phyloP scores from a whole-genome alignment of 371 early-diverging fungal genomes.

The Mortierella sp. region DNA sequence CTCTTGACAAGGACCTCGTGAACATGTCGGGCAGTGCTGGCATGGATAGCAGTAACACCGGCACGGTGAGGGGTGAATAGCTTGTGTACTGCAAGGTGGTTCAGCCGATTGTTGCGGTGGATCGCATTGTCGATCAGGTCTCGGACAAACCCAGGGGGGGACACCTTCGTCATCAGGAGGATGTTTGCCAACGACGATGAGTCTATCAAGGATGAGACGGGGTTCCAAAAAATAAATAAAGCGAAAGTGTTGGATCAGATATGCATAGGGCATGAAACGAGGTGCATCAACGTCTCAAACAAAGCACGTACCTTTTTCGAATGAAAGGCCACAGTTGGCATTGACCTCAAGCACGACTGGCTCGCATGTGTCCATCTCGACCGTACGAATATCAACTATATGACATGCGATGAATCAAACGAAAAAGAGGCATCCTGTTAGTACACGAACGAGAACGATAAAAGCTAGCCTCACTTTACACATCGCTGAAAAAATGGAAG shows the following conservation, averaged over 20 bases:
- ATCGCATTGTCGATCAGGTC: conserved; percentile 58
- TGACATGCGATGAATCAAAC: background rate
- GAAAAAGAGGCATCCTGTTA: background rate
- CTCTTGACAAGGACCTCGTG: conserved; percentile 7
- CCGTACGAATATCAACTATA: conserved; percentile 63
- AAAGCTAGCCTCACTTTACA: background rate
- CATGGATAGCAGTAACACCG: background rate
- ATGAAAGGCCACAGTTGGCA: conserved; percentile 66
- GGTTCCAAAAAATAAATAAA: background rate
- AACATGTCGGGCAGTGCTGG: background rate
- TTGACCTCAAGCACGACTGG: conserved; percentile 66
- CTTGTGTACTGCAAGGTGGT: background rate
- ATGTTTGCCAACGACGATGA: conserved; percentile 61
- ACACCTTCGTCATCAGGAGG: conserved; percentile 47
- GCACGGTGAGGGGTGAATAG: background rate
- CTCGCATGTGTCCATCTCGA: conserved; percentile 46
- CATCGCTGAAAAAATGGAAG: background rate
- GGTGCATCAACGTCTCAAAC: background rate
- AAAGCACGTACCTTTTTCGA: conserved; percentile 44
- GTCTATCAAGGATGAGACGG: conserved; percentile 7
- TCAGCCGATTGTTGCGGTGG: conserved; percentile 19
- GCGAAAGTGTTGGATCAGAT: background rate
- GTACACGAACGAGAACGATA: background rate
- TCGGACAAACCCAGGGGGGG: conserved; percentile 47
- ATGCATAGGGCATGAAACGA: background rate